Base-by-base conservation (phyloP, 73 alveolate genomes). In the Blepharisma stoltei region DNA sequence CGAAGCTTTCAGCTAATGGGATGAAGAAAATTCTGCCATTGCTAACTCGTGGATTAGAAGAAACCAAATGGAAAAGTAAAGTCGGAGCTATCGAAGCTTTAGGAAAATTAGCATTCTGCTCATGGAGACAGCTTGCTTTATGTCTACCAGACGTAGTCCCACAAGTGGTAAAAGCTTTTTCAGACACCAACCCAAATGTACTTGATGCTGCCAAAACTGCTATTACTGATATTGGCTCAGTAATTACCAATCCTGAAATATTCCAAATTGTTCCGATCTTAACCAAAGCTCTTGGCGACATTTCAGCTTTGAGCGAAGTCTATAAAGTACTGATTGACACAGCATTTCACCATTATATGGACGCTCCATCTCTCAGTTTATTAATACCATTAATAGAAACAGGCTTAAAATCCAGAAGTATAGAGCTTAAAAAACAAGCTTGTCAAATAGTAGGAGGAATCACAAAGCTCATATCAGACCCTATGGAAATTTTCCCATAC, bases 111-210 rank as follows among this genome's bases (percentile, higher is more conserved):
- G 93, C 95, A 14, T 80, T 73, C 71, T 89, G 89, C 54, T 93
- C 95, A 14, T 93, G 93, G 7, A 85, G 70, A 52, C 85, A 85
- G 70, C 70, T 89, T 18, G 60, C 93, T 5, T 60, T 50, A 21
- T 70, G 76, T 78, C 81, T 89, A 5, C 95, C 95, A 0, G 53
- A 73, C 47, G 77, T 89, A 8, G 92, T 89, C 45, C 85, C 81
- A 55, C 86, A 77, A 6, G 75, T 89, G 67, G 81, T 90, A 71
- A 84, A 85, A 25, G 88, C 83, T 6, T 73, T 89, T 48, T 70
- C 67, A 54, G 95, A 89, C 68, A 89, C 95, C 32, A 91, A 89
- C 66, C 90, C 84, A 20, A 89, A 89, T 60, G 95, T 89, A 1
- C 89, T 77, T 9, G 90, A 76, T 43, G 90, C 93, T 6, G 93